A percentile compares a stretch with the other conserved stretches of the same genome.
These are phyloP conservation scores for Oxalis stricta DNA, from an alignment of 441 rosid species.

Conservation along the genomic window DNA sequence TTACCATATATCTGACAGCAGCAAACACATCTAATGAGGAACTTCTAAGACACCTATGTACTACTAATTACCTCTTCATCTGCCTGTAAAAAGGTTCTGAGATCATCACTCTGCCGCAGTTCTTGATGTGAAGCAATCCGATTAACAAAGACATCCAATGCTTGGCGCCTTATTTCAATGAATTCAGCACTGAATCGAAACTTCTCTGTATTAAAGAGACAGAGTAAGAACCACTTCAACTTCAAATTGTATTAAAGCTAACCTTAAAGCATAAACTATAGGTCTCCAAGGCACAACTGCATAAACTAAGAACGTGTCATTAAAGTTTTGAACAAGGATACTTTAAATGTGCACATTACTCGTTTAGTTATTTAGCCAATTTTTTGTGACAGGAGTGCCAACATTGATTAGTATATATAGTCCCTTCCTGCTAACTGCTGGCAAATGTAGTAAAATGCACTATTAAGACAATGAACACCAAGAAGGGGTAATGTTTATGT, in stretches of 20 bases:
- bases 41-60: not conserved
- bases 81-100: constrained; percentile 91
- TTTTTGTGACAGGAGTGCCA: too few relatives aligned
- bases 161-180: constrained; percentile 95
- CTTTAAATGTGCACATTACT: not conserved
- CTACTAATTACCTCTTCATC: constrained; percentile 72
- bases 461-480: too few relatives aligned
- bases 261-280: not conserved
- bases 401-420: too few relatives aligned
- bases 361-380: too few relatives aligned
- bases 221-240: constrained; percentile 1
- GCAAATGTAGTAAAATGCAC: too few relatives aligned
- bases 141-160: constrained; percentile 75
- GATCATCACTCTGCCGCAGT: constrained; percentile 89
- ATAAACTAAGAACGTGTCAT: not conserved
- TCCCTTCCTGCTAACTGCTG: too few relatives aligned
- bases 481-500: too few relatives aligned
- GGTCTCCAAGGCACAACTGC: not conserved
- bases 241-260: not conserved
- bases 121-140: constrained; percentile 81
- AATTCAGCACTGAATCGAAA: constrained; percentile 97
- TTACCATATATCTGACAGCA: not conserved
- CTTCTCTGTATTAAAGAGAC: constrained; percentile 52
- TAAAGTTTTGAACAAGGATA: not conserved
- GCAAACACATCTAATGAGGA: not conserved